Evolutionary conservation across 768 basidiomycete species (phyloP), one percentile per base, ranked within the genome.

Genomic region (Serendipita vermifera): DNA sequence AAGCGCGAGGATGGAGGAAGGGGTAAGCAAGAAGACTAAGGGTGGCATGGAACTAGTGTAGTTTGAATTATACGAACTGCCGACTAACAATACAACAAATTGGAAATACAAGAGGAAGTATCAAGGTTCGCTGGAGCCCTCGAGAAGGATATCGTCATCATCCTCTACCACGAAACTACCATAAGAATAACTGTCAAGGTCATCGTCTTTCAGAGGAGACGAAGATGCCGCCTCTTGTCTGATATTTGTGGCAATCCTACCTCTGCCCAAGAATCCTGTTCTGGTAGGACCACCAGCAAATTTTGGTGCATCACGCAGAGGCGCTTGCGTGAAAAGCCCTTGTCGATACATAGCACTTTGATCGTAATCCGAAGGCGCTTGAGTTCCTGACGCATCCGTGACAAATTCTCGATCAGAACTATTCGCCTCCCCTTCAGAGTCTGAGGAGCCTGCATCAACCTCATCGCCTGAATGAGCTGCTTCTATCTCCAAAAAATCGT

Each of bases 151-250:
- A 31, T 86, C 82, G 20, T 75, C 83, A 38, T 87, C 84, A 63
- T 91, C 87, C 55, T 73, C 78, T 11, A 91, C 87, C 14, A 91
- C 78, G 62, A 91, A 91, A 64, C 83, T 90, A 9, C 80, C 88
- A 39, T 83, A 63, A 38, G 71, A 75, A 64, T 91, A 91, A 48
- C 79, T 75, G 59, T 88, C 83, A 4, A 75, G 69, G 53, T 74
- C 76, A 11, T 70, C 73, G 33, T 75, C 72, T 35, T 74, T 73
- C 17, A 69, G 68, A 20, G 70, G 70, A 3, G 87, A 85, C 1
- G 85, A 87, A 60, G 83, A 87, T 6, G 81, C 79, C 48, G 74
- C 62, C 33, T 58, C 61, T 3, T 58, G 53, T 6, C 38, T 57
- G 32, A 65, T 63, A 9, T 9, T 33, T 51, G 3, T 55, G 59